phyloP scores from a whole-genome alignment of 768 basidiomycete genomes.

The Collybiopsis luxurians region DNA sequence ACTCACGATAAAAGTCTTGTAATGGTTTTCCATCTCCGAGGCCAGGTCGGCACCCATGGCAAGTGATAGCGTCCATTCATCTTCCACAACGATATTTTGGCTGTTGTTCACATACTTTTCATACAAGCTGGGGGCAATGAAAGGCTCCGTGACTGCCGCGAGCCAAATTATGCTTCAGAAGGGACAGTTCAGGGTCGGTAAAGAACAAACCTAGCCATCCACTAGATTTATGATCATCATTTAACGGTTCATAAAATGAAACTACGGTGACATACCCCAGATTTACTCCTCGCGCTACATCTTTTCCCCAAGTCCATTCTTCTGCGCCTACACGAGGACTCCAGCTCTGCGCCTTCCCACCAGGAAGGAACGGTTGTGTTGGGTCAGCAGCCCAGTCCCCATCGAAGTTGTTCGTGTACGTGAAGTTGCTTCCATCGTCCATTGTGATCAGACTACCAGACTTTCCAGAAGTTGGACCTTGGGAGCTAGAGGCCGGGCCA shows the following conservation, averaged over 20 bases:
- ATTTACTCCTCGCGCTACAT: constrained; percentile 54
- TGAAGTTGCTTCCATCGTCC: constrained; percentile 77
- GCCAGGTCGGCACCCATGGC: constrained; percentile 1
- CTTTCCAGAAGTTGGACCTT: constrained; percentile 43
- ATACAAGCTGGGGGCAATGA: constrained; percentile 68
- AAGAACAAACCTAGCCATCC: constrained; percentile 42
- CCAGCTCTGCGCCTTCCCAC: constrained; percentile 80
- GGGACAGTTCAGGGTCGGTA: constrained; percentile 8
- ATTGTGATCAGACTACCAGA: constrained; percentile 65
- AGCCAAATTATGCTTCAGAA: constrained; percentile 36
- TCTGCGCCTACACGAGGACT: constrained; percentile 66
- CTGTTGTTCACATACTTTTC: constrained; percentile 54
- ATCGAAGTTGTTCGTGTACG: constrained; percentile 75
- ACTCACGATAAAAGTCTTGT: constrained; percentile 80
- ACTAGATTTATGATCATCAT: constrained; percentile 25
- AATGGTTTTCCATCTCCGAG: constrained; percentile 67
- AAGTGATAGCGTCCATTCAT: constrained; percentile 1
- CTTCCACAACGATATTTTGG: not conserved
- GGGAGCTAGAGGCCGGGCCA: no score
- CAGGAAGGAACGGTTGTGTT: constrained; percentile 65
- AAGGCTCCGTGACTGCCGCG: constrained; percentile 69
- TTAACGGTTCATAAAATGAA: constrained; percentile 1
- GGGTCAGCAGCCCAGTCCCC: constrained; percentile 81
- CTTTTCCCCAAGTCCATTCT: constrained; percentile 70
- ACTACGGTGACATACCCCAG: constrained; percentile 45